Base-by-base conservation (phyloP, 768 basidiomycete species). In the Coprinopsis cinerea region DNA sequence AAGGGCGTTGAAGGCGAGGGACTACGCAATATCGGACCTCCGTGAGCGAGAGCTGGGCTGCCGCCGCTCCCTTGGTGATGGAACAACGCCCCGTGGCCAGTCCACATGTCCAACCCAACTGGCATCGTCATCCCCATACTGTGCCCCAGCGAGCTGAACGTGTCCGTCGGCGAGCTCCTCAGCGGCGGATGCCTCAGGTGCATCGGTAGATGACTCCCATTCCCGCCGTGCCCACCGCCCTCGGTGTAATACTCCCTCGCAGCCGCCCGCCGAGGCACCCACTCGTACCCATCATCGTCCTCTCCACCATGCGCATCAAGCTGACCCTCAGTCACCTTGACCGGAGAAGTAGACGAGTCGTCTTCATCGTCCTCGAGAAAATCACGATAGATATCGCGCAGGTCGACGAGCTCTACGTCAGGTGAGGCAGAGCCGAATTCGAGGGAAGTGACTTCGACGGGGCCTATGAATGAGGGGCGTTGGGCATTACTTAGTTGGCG, bases 391-490 rank as follows among this genome's bases (percentile, higher is more conserved):
- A 98, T 91, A 72, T 97, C 92, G 41, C 92, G 78, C 45, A 98
- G 69, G 68, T 96, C 96, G 48, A 89, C 83, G 47, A 98, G 77
- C 64, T 96, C 91, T 20, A 94, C 78, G 52, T 93, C 86, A 3
- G 96, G 96, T 2, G 83, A 63, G 17, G 72, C 70, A 0, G 84
- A 80, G 26, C 96, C 96, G 66, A 99, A 94, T 51, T 92, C 88
- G 48, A 98, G 77, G 2, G 84, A 82, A 1, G 83, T 85, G 48
- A 98, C 82, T 52, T 85, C 78, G 51, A 98, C 81, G 13, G 94
- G 92, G 1, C 96, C 96, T 30, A 99, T 88, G 65, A 94, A 98
- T 9, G 92, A 92, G 0, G 95, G 96, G n/a, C 90, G 71, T 26
- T 79, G 67, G 2, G 84, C 80, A 43, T 68, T 76, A 4, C 76